phyloP scores from a whole-genome alignment of 805 yeast species.

The Blastobotrys attinorum region DNA sequence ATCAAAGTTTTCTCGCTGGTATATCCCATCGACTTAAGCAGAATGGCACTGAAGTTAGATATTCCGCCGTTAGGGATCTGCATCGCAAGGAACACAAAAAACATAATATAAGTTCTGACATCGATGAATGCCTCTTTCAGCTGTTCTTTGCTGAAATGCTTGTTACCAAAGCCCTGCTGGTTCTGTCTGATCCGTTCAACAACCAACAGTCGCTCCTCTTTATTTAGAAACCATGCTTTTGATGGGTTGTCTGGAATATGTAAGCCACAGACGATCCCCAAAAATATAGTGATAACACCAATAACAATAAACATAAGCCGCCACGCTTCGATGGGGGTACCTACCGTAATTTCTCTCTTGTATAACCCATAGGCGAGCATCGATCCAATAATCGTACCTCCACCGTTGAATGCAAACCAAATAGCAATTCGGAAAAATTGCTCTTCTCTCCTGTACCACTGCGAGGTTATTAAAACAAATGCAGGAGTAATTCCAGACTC shows the following conservation, averaged over 20 bases:
- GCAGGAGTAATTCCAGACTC: slow-evolving; percentile 54
- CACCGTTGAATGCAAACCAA: slow-evolving; percentile 38
- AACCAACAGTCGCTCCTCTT: slow-evolving; percentile 39
- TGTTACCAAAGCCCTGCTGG: slow-evolving; percentile 52
- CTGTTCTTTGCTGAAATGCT: slow-evolving; percentile 46
- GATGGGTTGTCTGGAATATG: slow-evolving; percentile 46
- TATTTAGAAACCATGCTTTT: slow-evolving; percentile 39
- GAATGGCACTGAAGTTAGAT: slow-evolving; percentile 40
- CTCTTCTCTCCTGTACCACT: slow-evolving; percentile 43
- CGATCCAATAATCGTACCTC: slow-evolving; percentile 40
- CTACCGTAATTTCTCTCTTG: slow-evolving; percentile 14
- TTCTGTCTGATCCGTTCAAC: slow-evolving; percentile 46
- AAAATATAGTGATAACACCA: slow-evolving; percentile 45
- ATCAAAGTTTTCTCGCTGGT: slow-evolving; percentile 6
- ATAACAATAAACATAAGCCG: slow-evolving; percentile 47
- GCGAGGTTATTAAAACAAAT: slow-evolving; percentile 47
- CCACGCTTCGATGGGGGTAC: slow-evolving; percentile 38
- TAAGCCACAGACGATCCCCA: slow-evolving; percentile 21
- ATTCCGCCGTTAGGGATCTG: slow-evolving; percentile 49
- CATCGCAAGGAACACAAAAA: slow-evolving; percentile 32
- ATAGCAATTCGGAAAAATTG: slow-evolving; percentile 39
- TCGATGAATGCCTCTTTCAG: slow-evolving; percentile 44
- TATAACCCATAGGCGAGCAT: slow-evolving; percentile 41
- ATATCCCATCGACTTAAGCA: slow-evolving; percentile 17
- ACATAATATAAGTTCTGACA: slow-evolving; percentile 40